These are phyloP conservation scores for Verticillium isaacii DNA, from an alignment of 2,329 filamentous ascomycete genomes.

Conservation along the genomic window DNA sequence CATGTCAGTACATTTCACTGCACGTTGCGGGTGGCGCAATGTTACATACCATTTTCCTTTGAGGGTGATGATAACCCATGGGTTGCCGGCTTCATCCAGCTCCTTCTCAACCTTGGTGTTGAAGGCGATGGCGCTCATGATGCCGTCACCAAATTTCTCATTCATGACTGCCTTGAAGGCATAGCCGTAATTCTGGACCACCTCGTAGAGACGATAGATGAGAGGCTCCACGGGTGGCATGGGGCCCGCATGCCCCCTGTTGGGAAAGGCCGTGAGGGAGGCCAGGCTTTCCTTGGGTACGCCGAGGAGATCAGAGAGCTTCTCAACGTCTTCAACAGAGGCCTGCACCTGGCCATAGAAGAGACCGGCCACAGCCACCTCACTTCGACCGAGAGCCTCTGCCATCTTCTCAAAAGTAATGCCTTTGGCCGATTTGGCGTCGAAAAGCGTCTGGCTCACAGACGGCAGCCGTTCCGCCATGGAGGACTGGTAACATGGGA, in stretches of 20 bases:
- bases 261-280: conserved; percentile 66
- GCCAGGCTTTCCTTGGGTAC: conserved; percentile 54
- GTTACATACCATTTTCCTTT: conserved; percentile 72
- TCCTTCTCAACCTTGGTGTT: conserved; percentile 92
- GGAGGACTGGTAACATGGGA: conserved; percentile 43
- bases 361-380: conserved; percentile 80
- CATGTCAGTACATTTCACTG: neutral
- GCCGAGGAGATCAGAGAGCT: conserved; percentile 61
- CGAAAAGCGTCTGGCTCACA: conserved; percentile 70
- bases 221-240: conserved; percentile 83
- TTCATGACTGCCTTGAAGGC: conserved; percentile 94
- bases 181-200: conserved; percentile 95
- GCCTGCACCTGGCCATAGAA: conserved; percentile 87
- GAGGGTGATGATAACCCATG: conserved; percentile 82
- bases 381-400: conserved; percentile 66
- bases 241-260: conserved; percentile 72
- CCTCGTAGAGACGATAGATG: conserved; percentile 88
- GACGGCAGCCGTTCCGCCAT: conserved; percentile 65
- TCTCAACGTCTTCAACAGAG: conserved; percentile 60
- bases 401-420: conserved; percentile 79
- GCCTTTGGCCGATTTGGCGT: conserved; percentile 70
- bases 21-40: neutral
- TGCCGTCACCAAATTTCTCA: conserved; percentile 91
- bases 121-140: conserved; percentile 95
- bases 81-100: conserved; percentile 72